Conservation (phyloP, 345 rosid genomes). For the Melastoma malabathricum region DNA sequence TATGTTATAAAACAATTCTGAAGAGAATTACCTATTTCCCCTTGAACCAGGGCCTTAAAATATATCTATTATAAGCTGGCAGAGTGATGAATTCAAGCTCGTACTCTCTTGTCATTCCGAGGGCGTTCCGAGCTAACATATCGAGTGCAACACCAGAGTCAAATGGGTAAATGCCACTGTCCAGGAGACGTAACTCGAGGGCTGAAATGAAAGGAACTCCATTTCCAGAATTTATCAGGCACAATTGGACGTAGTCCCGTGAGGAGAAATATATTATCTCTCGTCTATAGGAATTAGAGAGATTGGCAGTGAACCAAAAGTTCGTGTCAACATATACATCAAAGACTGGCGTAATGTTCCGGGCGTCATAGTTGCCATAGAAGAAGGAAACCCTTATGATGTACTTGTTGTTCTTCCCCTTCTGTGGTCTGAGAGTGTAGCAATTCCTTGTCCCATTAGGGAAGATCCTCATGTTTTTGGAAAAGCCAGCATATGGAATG, state of each 20-base stretch:
- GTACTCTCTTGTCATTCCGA: background rate
- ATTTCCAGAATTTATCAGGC: slow-evolving; percentile 30
- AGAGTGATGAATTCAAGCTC: no score
- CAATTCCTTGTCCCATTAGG: slow-evolving; percentile 22
- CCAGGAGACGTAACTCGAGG: slow-evolving; percentile 19
- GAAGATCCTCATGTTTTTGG: slow-evolving; percentile 7
- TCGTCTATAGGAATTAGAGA: background rate
- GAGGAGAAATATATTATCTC: slow-evolving; percentile 28
- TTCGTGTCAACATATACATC: slow-evolving; percentile 38
- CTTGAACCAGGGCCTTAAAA: background rate
- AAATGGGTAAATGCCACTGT: background rate
- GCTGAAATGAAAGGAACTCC: slow-evolving; percentile 46
- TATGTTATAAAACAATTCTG: no score
- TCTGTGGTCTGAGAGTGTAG: slow-evolving; percentile 10
- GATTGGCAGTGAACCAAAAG: slow-evolving; percentile 20
- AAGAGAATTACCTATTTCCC: background rate
- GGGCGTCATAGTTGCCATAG: slow-evolving; percentile 43
- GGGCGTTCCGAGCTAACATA: background rate
- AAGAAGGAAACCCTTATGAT: slow-evolving; percentile 33
- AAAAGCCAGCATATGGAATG: no score
- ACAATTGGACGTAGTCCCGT: slow-evolving; percentile 16
- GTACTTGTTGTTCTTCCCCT: slow-evolving; percentile 13
- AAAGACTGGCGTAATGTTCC: slow-evolving; percentile 19
- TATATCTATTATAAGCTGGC: background rate
- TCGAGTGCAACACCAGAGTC: accelerated